phyloP scores from a whole-genome alignment of 2,329 filamentous ascomycete species.

The Exophiala viscosa region DNA sequence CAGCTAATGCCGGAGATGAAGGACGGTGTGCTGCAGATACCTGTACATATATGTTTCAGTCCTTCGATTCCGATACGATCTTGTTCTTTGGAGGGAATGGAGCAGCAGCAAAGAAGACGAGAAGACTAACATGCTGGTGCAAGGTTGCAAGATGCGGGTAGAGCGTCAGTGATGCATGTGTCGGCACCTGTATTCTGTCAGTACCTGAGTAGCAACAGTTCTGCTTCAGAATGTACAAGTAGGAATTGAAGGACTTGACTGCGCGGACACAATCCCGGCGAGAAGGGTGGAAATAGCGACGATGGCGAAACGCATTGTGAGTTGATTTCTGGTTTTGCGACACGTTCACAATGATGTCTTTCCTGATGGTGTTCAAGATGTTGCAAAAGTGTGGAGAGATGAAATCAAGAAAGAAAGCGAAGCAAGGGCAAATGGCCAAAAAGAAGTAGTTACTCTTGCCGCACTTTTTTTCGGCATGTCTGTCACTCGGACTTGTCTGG shows the following conservation, averaged over 20 bases:
- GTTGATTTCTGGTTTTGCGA: background rate
- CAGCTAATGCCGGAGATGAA: conserved; percentile 51
- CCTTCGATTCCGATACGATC: background rate
- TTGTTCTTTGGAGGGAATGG: background rate
- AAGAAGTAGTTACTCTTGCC: no score
- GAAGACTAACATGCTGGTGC: conserved; percentile 41
- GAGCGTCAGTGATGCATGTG: conserved; percentile 40
- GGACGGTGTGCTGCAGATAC: conserved; percentile 44
- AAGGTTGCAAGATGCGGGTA: conserved; percentile 38
- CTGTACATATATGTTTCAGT: conserved; percentile 4
- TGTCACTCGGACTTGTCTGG: no score
- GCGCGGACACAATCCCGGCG: conserved; percentile 16
- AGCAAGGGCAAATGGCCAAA: no score
- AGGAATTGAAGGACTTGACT: conserved; percentile 9
- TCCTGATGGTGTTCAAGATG: background rate
- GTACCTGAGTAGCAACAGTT: background rate
- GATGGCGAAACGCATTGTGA: conserved; percentile 13
- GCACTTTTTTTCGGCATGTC: no score
- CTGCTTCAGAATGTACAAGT: conserved; percentile 15
- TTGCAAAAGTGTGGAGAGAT: no score
- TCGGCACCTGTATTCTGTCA: conserved; percentile 15
- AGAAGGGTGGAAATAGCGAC: conserved; percentile 17
- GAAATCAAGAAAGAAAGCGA: no score
- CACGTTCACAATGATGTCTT: background rate
- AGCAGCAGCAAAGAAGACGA: background rate